Percentiles rank a stretch among this genome's conserved stretches.
Evolutionary conservation across 2,329 filamentous ascomycete species (phyloP).

Genomic region (Myotisia sp.): DNA sequence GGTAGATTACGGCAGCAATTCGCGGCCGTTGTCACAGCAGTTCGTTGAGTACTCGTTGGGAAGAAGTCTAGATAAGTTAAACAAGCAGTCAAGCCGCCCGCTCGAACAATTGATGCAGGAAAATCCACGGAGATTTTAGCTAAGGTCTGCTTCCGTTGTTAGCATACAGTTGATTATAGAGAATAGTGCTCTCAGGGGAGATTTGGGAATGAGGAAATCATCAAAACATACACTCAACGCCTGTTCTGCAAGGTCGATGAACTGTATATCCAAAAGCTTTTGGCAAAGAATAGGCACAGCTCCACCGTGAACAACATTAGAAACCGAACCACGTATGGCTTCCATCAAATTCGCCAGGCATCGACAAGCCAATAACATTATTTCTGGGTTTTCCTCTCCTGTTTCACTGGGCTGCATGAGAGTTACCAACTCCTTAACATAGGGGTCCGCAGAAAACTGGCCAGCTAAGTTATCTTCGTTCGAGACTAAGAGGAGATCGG

Average conservation of each 20-base stretch:
- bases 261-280: conserved; percentile 89
- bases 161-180: background rate
- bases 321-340: conserved; percentile 77
- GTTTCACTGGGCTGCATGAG: conserved; percentile 86
- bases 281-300: conserved; percentile 89
- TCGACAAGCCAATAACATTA: conserved; percentile 91
- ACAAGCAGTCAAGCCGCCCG: conserved; percentile 90
- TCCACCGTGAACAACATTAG: conserved; percentile 93
- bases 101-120: conserved; percentile 83
- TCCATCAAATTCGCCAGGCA: conserved; percentile 97
- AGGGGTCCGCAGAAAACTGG: conserved; percentile 85
- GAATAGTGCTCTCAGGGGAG: too few species aligned
- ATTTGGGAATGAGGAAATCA: background rate
- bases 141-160: conserved; percentile 45
- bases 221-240: conserved; percentile 55
- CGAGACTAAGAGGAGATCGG: conserved; percentile 81
- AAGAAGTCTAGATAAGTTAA: conserved; percentile 95
- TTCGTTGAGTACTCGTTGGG: conserved; percentile 88
- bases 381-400: conserved; percentile 81
- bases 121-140: conserved; percentile 98
- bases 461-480: conserved; percentile 94
- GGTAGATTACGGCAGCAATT: conserved; percentile 97
- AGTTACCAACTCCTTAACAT: conserved; percentile 82
- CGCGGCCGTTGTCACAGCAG: conserved; percentile 89
- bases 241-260: conserved; percentile 94